A percentile compares a stretch with the other conserved stretches of the same genome.
Conservation (phyloP, 805 yeast genomes). For the Saccharomyces paradoxus region DNA sequence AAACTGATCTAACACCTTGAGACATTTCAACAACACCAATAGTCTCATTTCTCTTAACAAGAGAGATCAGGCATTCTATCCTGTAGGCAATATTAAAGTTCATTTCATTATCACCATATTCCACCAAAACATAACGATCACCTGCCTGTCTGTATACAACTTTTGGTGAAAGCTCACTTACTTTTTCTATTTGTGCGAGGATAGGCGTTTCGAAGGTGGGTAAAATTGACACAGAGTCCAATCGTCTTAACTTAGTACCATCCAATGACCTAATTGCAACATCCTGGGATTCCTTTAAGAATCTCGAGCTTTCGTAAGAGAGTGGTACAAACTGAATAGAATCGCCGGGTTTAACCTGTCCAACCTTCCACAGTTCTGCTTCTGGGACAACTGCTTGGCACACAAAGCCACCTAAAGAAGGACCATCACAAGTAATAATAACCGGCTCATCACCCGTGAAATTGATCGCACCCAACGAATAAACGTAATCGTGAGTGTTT, state of each 20-base stretch:
- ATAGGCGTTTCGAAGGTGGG: slow-evolving; percentile 61
- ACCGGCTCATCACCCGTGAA: slow-evolving; percentile 99
- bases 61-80: slow-evolving; percentile 70
- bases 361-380: slow-evolving; percentile 97
- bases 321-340: slow-evolving; percentile 72
- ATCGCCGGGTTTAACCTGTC: slow-evolving; percentile 96
- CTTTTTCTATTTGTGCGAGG: slow-evolving; percentile 42
- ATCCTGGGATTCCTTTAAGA: slow-evolving; percentile 56
- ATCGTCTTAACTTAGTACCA: slow-evolving; percentile 13
- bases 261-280: slow-evolving; percentile 33
- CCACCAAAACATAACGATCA: slow-evolving; percentile 84
- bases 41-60: slow-evolving; percentile 57
- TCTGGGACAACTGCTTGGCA: slow-evolving; percentile 94
- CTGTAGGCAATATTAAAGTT: slow-evolving; percentile 81
- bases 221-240: slow-evolving; percentile 30
- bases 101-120: slow-evolving; percentile 83
- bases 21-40: slow-evolving; percentile 90
- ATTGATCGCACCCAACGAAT: slow-evolving; percentile 92
- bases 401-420: slow-evolving; percentile 94
- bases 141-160: slow-evolving; percentile 94
- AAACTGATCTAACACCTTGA: slow-evolving; percentile 91
- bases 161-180: slow-evolving; percentile 47
- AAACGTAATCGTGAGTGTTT: slow-evolving; percentile 96
- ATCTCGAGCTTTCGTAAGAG: slow-evolving; percentile 56
- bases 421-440: slow-evolving; percentile 93